A percentile compares a stretch with the other conserved stretches of the same genome.
Conservation (phyloP, 352 stramenopile genomes). For the Globisporangium apiculatum region DNA sequence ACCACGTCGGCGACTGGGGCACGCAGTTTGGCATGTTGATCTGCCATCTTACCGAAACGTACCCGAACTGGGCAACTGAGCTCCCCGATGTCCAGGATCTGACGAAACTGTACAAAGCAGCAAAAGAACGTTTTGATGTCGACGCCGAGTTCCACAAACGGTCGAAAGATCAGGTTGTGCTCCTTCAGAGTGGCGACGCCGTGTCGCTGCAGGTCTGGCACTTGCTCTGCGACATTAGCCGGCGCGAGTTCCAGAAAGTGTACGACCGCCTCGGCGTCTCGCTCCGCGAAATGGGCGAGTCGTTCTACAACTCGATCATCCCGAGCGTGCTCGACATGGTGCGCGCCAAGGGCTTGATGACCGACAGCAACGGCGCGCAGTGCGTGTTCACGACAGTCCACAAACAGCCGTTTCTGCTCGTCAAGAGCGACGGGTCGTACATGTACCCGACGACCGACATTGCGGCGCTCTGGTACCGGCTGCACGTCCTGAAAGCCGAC, state of each 20-base stretch:
- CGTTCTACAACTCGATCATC: slow-evolving; percentile 65
- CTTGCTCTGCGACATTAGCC: slow-evolving; percentile 63
- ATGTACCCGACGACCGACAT: slow-evolving; percentile 72
- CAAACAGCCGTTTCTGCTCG: slow-evolving; percentile 77
- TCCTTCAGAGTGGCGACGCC: slow-evolving; percentile 19
- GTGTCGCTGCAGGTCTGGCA: slow-evolving; percentile 25
- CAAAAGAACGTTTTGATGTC: too few relatives aligned
- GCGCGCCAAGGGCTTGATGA: slow-evolving; percentile 32
- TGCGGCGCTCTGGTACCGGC: too few relatives aligned
- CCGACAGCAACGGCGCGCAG: slow-evolving; percentile 54
- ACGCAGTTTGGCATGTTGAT: slow-evolving; percentile 99
- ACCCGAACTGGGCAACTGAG: slow-evolving; percentile 89
- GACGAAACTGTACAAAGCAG: slow-evolving; percentile 36
- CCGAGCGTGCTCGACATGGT: slow-evolving; percentile 36
- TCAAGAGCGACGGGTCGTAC: slow-evolving; percentile 74
- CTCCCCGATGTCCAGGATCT: slow-evolving; percentile 96
- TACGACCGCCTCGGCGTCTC: slow-evolving; percentile 61
- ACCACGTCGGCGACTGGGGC: slow-evolving; percentile 84
- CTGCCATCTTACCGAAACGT: slow-evolving; percentile 96
- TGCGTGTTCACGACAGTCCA: slow-evolving; percentile 67
- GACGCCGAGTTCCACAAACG: too few relatives aligned
- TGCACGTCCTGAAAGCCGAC: too few relatives aligned
- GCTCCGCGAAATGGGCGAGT: slow-evolving; percentile 66
- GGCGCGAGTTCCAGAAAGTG: slow-evolving; percentile 52
- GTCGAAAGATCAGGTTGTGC: too few relatives aligned